These are phyloP conservation scores for Calvatia gigantea DNA, from an alignment of 768 basidiomycete species.

Conservation along the genomic window DNA sequence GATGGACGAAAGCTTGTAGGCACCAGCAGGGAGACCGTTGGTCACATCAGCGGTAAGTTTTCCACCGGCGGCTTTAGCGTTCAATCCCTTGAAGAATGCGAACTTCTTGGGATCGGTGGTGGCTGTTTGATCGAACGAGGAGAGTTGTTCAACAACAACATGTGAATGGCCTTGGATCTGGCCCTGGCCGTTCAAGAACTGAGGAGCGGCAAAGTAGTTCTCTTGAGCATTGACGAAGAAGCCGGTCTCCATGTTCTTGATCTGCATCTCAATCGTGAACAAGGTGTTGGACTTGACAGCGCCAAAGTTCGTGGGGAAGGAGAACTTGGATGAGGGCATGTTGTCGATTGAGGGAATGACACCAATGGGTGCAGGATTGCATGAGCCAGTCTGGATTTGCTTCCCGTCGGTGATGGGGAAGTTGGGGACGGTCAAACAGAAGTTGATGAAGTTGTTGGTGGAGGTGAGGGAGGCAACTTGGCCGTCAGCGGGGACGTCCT, in stretches of 20 bases:
- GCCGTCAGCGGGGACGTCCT: conserved; percentile 35
- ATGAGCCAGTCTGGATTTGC: conserved; percentile 44
- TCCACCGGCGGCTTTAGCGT: conserved; percentile 46
- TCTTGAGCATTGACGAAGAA: conserved; percentile 48
- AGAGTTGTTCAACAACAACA: conserved; percentile 48
- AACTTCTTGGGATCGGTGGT: conserved; percentile 49
- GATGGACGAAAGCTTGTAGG: conserved; percentile 56
- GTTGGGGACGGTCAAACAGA: conserved; percentile 37
- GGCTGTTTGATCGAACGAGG: conserved; percentile 36
- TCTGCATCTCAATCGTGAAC: conserved; percentile 39
- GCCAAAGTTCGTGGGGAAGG: conserved; percentile 36
- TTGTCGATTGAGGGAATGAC: conserved; percentile 37
- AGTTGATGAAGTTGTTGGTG: conserved; percentile 67
- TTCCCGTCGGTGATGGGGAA: conserved; percentile 50
- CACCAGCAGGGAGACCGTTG: conserved; percentile 51
- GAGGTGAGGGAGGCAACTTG: conserved; percentile 51
- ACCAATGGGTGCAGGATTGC: conserved; percentile 53
- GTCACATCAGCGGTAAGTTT: conserved; percentile 42
- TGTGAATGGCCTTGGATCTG: conserved; percentile 53
- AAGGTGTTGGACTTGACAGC: conserved; percentile 35
- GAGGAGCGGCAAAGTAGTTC: conserved; percentile 50
- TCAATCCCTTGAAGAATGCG: conserved; percentile 63
- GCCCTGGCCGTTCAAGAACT: conserved; percentile 39
- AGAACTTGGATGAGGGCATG: conserved; percentile 49
- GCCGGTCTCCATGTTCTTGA: conserved; percentile 38